A percentile compares a stretch with the other conserved stretches of the same genome.
Conservation (phyloP, 2,329 filamentous ascomycete genomes). For the Colletotrichum eleusines region DNA sequence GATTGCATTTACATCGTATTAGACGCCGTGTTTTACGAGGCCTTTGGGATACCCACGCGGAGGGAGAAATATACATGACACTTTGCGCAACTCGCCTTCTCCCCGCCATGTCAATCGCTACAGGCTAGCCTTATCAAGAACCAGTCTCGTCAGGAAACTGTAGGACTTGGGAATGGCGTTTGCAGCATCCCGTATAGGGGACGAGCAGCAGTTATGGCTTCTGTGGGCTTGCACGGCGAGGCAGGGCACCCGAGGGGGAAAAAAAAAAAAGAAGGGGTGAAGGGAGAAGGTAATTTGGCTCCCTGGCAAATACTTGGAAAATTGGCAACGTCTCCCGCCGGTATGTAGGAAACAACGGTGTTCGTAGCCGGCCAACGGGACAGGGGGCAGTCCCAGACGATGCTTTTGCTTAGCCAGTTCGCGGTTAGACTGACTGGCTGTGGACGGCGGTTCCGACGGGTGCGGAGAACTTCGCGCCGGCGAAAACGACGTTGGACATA, state of each 20-base stretch:
- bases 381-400: not conserved
- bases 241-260: no score
- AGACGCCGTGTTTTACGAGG: not conserved
- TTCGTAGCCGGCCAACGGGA: not conserved
- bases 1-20: slow-evolving; percentile 8
- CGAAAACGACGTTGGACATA: not conserved
- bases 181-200: not conserved
- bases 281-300: not conserved
- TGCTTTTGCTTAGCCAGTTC: not conserved
- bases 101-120: slow-evolving; percentile 14
- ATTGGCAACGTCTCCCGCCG: not conserved
- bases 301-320: not conserved
- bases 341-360: not conserved
- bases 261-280: not conserved
- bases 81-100: not conserved
- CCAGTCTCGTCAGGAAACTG: no score
- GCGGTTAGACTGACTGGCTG: not conserved
- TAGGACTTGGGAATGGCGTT: slow-evolving; percentile 5
- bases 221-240: not conserved
- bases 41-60: not conserved
- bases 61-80: slow-evolving; percentile 21
- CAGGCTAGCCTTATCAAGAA: not conserved
- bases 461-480: not conserved
- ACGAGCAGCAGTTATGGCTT: not conserved
- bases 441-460: not conserved